These are phyloP conservation scores for Leccinum incarnatum DNA, from an alignment of 768 basidiomycete genomes.

Conservation along the genomic window DNA sequence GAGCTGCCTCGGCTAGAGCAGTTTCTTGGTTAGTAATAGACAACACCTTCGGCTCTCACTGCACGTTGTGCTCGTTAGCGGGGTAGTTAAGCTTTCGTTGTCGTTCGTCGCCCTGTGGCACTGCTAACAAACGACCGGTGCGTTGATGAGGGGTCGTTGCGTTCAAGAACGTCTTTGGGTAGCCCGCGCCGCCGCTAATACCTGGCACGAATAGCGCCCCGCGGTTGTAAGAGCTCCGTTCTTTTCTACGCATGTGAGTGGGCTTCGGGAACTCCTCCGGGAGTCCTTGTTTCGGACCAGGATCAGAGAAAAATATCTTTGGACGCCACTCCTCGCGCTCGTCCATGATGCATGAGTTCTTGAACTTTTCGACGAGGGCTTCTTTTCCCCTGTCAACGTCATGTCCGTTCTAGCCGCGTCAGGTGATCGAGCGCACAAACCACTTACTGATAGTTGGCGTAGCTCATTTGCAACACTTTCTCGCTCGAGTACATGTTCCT, in stretches of 20 bases:
- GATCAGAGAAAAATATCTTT: conserved; percentile 75
- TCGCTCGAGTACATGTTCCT: conserved; percentile 94
- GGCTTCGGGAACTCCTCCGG: conserved; percentile 81
- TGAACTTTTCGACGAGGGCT: conserved; percentile 88
- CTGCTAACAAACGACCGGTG: conserved; percentile 11
- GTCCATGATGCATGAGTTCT: conserved; percentile 89
- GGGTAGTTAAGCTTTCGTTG: conserved; percentile 22
- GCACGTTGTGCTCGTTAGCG: conserved; percentile 5
- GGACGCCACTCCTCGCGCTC: conserved; percentile 81
- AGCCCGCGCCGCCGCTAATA: conserved; percentile 22
- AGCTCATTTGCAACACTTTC: conserved; percentile 88
- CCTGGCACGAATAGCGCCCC: conserved; percentile 67
- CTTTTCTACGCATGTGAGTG: conserved; percentile 77
- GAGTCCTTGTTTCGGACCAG: conserved; percentile 68
- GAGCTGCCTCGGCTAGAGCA: neutral
- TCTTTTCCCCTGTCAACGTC: conserved; percentile 68
- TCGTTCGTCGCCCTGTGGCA: conserved; percentile 24
- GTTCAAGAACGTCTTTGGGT: conserved; percentile 30
- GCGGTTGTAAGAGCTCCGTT: conserved; percentile 77
- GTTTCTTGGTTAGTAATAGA: neutral
- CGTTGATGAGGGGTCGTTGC: conserved; percentile 19
- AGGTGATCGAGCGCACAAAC: neutral
- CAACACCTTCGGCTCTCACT: conserved; percentile 1
- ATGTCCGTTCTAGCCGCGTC: conserved; percentile 8
- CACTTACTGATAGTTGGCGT: conserved; percentile 87